phyloP scores from a whole-genome alignment of 2,329 filamentous ascomycete genomes.

The Colletotrichum musicola region DNA sequence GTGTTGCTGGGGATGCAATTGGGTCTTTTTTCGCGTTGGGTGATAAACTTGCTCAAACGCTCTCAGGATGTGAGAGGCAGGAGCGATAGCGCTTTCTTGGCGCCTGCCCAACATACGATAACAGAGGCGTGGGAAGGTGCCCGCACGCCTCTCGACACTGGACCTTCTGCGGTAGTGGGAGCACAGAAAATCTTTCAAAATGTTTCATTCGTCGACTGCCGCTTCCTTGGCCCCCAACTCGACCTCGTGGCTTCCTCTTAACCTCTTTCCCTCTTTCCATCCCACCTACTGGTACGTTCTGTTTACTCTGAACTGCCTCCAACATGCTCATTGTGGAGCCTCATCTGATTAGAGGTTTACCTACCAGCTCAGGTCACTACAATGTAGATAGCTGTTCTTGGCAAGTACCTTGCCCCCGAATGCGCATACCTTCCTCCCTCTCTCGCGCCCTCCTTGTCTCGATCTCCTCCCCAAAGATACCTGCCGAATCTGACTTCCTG shows the following conservation, averaged over 20 bases:
- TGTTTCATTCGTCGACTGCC: neutral
- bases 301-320: neutral
- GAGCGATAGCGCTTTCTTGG: slow-evolving; percentile 32
- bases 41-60: slow-evolving; percentile 44
- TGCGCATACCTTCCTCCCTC: neutral
- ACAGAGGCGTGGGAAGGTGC: neutral
- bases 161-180: neutral
- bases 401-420: no score
- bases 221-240: neutral
- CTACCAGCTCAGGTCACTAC: no score
- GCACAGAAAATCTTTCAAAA: neutral
- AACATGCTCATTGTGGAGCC: slow-evolving; percentile 6
- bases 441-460: neutral
- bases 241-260: neutral
- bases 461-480: neutral
- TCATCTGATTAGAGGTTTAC: slow-evolving; percentile 13
- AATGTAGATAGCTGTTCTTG: no score
- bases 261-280: no score
- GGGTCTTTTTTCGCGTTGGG: neutral
- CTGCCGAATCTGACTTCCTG: slow-evolving; percentile 15
- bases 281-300: no score
- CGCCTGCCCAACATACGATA: slow-evolving; percentile 29
- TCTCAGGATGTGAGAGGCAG: slow-evolving; percentile 36
- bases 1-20: slow-evolving; percentile 8
- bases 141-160: neutral